Conservation (phyloP, 2,329 filamentous ascomycete species). For the Diaporthe longicolla region DNA sequence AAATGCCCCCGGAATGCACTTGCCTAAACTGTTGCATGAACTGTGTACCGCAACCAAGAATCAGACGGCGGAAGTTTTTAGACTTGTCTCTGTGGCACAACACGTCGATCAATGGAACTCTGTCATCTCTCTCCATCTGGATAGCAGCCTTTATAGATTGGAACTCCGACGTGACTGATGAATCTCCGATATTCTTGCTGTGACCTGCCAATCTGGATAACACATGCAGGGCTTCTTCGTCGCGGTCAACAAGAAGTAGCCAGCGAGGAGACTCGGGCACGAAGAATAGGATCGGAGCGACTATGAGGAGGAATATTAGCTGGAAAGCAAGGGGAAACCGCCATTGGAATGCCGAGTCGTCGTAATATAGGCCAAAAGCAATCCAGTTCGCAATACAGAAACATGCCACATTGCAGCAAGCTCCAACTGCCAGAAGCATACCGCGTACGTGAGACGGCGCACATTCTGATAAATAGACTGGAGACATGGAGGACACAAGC, state of each 20-base stretch:
- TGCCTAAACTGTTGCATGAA: conserved; percentile 62
- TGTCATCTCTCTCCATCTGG: conserved; percentile 52
- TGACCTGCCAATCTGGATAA: conserved; percentile 71
- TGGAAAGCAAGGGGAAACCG: conserved; percentile 49
- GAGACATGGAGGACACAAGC: conserved; percentile 53
- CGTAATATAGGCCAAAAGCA: conserved; percentile 50
- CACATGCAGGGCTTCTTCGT: conserved; percentile 68
- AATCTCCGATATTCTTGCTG: conserved; percentile 48
- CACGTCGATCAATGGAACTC: conserved; percentile 52
- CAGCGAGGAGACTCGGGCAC: conserved; percentile 66
- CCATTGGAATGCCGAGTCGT: conserved; percentile 47
- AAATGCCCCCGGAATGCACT: neutral
- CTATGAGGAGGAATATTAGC: conserved; percentile 51
- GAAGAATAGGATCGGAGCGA: conserved; percentile 50
- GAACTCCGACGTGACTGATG: conserved; percentile 51
- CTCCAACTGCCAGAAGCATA: conserved; percentile 61
- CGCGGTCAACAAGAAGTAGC: conserved; percentile 66
- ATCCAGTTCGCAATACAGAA: conserved; percentile 64
- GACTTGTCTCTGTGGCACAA: conserved; percentile 55
- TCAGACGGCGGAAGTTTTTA: conserved; percentile 54
- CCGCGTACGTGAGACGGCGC: conserved; percentile 55
- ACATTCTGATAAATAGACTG: conserved; percentile 53
- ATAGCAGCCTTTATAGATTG: conserved; percentile 55
- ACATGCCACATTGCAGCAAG: conserved; percentile 56
- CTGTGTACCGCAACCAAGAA: conserved; percentile 60